A percentile compares a stretch with the other conserved stretches of the same genome.
Evolutionary conservation across 176 grass and related monocot genomes (phyloP).

Genomic region (Musa beccarii): DNA sequence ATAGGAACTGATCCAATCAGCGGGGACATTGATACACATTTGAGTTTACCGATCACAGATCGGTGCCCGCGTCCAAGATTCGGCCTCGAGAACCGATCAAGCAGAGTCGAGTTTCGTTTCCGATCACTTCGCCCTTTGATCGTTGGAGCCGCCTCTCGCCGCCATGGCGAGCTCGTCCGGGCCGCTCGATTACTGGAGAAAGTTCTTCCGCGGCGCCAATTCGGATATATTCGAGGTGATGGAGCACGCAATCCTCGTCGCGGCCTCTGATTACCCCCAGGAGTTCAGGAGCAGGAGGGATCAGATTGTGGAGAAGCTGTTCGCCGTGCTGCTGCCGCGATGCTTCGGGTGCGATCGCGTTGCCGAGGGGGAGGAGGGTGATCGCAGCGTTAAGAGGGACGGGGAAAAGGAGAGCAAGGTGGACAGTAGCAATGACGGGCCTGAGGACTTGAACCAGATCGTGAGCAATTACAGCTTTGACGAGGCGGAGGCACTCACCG

Average conservation of each 20-base stretch:
- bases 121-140: neutral
- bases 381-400: slow-evolving; percentile 30
- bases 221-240: slow-evolving; percentile 47
- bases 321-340: slow-evolving; percentile 28
- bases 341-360: neutral
- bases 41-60: neutral
- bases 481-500: slow-evolving; percentile 44
- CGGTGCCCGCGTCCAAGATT: neutral
- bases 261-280: slow-evolving; percentile 32
- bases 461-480: slow-evolving; percentile 57
- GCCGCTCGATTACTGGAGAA: slow-evolving; percentile 44
- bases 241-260: slow-evolving; percentile 43
- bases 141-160: neutral
- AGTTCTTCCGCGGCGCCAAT: slow-evolving; percentile 41
- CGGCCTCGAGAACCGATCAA: neutral
- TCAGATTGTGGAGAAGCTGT: slow-evolving; percentile 48
- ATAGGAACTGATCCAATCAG: neutral
- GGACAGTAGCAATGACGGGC: neutral
- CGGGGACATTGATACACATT: neutral
- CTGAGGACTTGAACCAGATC: slow-evolving; percentile 1
- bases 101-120: too few species aligned
- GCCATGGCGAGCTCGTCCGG: slow-evolving; percentile 13
- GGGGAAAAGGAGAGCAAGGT: slow-evolving; percentile 1
- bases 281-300: slow-evolving; percentile 41
- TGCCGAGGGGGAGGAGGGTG: slow-evolving; percentile 31